phyloP scores from a whole-genome alignment of 73 alveolate genomes.

The Effrenium voratum region DNA sequence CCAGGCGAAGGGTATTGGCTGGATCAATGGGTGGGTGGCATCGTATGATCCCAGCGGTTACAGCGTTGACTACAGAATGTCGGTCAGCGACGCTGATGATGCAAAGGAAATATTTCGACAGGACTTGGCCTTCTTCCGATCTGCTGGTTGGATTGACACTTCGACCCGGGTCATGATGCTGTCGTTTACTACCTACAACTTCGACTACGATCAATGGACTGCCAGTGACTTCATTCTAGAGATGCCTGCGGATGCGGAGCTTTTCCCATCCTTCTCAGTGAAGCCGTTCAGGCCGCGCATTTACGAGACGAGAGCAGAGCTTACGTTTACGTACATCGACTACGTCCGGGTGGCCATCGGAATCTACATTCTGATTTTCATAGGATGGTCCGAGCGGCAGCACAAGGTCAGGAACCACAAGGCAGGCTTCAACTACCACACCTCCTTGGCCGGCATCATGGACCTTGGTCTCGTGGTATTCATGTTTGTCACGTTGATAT shows the following conservation, averaged over 20 bases:
- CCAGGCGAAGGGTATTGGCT: background rate
- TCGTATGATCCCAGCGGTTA: conserved; percentile 73
- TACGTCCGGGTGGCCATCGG: conserved; percentile 71
- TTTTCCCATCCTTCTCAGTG: conserved; percentile 29
- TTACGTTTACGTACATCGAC: conserved; percentile 53
- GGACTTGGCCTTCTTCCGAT: background rate
- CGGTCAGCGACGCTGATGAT: conserved; percentile 14
- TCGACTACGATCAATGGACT: conserved; percentile 72
- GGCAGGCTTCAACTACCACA: conserved; percentile 88
- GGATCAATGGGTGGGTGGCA: background rate
- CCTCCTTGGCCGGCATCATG: conserved; percentile 78
- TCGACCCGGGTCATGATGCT: conserved; percentile 27
- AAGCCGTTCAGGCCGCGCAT: conserved; percentile 79
- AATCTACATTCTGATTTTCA: conserved; percentile 60
- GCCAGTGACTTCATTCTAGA: conserved; percentile 44
- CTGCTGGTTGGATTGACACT: conserved; percentile 20
- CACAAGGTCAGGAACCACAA: conserved; percentile 67
- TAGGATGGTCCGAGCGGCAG: conserved; percentile 89
- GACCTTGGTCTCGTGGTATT: conserved; percentile 58
- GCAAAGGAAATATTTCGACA: background rate
- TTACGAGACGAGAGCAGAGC: conserved; percentile 62
- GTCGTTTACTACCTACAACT: conserved; percentile 71
- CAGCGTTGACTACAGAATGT: conserved; percentile 85
- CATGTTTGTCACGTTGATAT: conserved; percentile 45
- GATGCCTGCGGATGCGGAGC: conserved; percentile 56